These are phyloP conservation scores for Aureobasidium zeae DNA, from an alignment of 2,329 filamentous ascomycete genomes.

Conservation along the genomic window DNA sequence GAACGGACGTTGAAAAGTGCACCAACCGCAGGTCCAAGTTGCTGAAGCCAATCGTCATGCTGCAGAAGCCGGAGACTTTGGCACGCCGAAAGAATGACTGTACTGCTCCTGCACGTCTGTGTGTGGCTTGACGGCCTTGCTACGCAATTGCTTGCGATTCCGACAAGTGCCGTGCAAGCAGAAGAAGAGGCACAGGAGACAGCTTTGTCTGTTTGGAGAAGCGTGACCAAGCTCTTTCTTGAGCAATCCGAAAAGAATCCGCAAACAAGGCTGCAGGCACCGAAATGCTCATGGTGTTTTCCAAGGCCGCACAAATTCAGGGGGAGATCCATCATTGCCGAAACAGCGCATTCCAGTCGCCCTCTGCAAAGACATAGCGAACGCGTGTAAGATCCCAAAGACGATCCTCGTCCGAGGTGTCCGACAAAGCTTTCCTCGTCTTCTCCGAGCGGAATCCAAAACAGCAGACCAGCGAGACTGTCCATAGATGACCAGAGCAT, in stretches of 20 bases:
- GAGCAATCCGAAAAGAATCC: conserved; percentile 16
- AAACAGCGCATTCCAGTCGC: conserved; percentile 17
- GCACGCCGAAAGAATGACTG: conserved; percentile 9
- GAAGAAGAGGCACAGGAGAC: conserved; percentile 26
- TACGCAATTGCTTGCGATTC: conserved; percentile 44
- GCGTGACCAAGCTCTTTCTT: conserved; percentile 31
- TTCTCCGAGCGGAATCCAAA: conserved; percentile 38
- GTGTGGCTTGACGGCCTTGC: conserved; percentile 45
- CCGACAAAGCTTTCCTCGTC: conserved; percentile 43
- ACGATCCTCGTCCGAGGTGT: conserved; percentile 39
- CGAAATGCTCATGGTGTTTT: conserved; percentile 26
- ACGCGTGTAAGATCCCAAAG: conserved; percentile 41
- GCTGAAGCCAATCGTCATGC: neutral
- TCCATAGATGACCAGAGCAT: conserved; percentile 55
- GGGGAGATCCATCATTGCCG: conserved; percentile 31
- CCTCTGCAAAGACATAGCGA: conserved; percentile 16
- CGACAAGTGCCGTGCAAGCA: conserved; percentile 44
- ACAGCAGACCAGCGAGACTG: too few relatives aligned
- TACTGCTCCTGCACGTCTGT: conserved; percentile 30
- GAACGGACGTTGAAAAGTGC: conserved; percentile 1
- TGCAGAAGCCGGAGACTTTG: conserved; percentile 14
- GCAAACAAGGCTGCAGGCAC: conserved; percentile 21
- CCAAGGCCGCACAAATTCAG: conserved; percentile 20
- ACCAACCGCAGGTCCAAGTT: conserved; percentile 6
- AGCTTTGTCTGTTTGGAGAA: conserved; percentile 39